Conservation (phyloP, 805 yeast genomes). For the Saccharomyces eubayanus region DNA sequence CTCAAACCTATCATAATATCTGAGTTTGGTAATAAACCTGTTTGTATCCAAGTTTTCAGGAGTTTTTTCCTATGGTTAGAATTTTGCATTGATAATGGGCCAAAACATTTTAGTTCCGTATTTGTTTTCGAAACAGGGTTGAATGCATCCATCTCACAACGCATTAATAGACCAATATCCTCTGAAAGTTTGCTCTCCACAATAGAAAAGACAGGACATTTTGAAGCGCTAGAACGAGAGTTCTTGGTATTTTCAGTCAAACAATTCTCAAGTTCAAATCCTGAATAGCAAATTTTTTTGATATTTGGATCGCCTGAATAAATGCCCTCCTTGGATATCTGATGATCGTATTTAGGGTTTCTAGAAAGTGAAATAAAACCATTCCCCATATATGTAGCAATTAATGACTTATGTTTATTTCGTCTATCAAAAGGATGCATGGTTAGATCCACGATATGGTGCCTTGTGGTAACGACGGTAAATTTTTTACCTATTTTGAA, state of each 20-base stretch:
- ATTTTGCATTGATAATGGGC: slow-evolving; percentile 15
- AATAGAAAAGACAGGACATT: slow-evolving; percentile 16
- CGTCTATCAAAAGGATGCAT: slow-evolving; percentile 18
- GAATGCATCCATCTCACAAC: slow-evolving; percentile 30
- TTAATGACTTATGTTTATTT: slow-evolving; percentile 6
- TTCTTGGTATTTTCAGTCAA: slow-evolving; percentile 6
- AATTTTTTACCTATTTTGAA: slow-evolving; percentile 7
- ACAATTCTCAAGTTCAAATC: slow-evolving; percentile 27
- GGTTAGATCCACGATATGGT: slow-evolving; percentile 22
- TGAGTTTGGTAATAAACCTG: slow-evolving; percentile 21
- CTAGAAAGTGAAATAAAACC: slow-evolving; percentile 17
- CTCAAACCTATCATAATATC: slow-evolving; percentile 27
- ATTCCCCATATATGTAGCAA: slow-evolving; percentile 12
- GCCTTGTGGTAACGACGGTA: slow-evolving; percentile 25
- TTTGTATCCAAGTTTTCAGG: slow-evolving; percentile 29
- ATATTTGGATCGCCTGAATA: slow-evolving; percentile 4
- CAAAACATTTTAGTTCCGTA: slow-evolving; percentile 28
- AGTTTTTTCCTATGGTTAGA: slow-evolving; percentile 24
- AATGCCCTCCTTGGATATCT: slow-evolving; percentile 6
- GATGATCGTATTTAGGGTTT: slow-evolving; percentile 4
- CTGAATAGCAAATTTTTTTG: slow-evolving; percentile 22
- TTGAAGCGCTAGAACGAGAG: neutral
- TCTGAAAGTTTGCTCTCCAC: slow-evolving; percentile 18
- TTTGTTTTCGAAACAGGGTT: slow-evolving; percentile 13
- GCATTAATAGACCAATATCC: slow-evolving; percentile 17